Conservation (phyloP, 2,329 filamentous ascomycete species). For the Ceratocystis diversiconidia region DNA sequence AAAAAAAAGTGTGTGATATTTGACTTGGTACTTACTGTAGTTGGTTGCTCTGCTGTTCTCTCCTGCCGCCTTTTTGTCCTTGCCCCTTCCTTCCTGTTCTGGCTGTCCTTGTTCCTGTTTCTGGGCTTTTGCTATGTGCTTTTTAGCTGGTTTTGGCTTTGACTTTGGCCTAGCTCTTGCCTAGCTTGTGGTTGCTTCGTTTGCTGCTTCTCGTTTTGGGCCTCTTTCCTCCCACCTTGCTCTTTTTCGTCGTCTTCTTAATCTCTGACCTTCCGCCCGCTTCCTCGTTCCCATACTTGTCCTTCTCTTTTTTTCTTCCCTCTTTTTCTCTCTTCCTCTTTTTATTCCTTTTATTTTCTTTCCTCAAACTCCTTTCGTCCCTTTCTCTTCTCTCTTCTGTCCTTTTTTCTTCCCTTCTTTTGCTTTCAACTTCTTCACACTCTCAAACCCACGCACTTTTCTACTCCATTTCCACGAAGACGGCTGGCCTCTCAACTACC, state of each 20-base stretch:
- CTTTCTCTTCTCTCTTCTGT: constrained; percentile 6
- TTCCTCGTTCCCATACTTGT: neutral
- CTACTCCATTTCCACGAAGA: neutral
- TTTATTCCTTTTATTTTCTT: constrained; percentile 8
- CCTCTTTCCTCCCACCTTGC: neutral
- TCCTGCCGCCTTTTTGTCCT: neutral
- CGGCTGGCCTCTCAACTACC: constrained; percentile 16
- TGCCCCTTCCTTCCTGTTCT: constrained; percentile 12
- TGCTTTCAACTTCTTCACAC: neutral
- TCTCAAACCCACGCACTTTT: neutral
- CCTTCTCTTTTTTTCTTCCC: constrained; percentile 20
- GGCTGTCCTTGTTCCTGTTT: neutral
- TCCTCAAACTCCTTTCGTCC: constrained; percentile 5
- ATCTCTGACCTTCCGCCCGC: constrained; percentile 10
- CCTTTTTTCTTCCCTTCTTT: neutral
- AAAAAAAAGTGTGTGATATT: neutral
- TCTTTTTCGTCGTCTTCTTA: constrained; percentile 4
- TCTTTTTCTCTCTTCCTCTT: constrained; percentile 1
- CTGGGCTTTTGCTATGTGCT: neutral
- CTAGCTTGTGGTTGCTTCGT: neutral
- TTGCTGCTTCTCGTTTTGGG: neutral
- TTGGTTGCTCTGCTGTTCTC: neutral
- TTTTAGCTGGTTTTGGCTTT: neutral
- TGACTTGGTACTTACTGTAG: neutral
- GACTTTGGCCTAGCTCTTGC: constrained; percentile 1